phyloP scores from a whole-genome alignment of 1,284 basidiomycete species.

The Cutaneotrichosporon sp. region DNA sequence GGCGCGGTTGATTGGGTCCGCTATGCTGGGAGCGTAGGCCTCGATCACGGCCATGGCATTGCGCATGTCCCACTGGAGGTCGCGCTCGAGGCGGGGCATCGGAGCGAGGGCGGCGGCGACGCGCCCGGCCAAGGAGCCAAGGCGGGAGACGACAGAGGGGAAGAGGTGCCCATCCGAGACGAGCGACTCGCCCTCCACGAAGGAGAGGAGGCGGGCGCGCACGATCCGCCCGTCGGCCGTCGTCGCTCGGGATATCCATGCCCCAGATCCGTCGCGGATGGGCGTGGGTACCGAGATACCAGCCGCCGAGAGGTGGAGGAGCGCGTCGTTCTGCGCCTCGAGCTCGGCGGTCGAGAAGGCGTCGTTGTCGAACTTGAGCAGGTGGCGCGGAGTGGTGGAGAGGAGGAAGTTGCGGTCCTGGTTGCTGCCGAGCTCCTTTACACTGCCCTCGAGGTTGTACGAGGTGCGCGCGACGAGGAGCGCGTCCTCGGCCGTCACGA shows the following conservation, averaged over 20 bases:
- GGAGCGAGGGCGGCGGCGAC: not conserved
- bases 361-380: slow-evolving; percentile 24
- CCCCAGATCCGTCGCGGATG: not conserved
- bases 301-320: not conserved
- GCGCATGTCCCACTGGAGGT: slow-evolving; percentile 24
- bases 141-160: not conserved
- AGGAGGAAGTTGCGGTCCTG: slow-evolving; percentile 21
- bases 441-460: slow-evolving; percentile 7
- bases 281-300: slow-evolving; percentile 12
- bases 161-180: slow-evolving; percentile 15
- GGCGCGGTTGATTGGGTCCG: not conserved
- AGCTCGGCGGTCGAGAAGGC: slow-evolving; percentile 13
- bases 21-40: slow-evolving; percentile 4
- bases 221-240: not conserved
- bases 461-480: not conserved
- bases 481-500: slow-evolving; percentile 6
- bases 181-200: slow-evolving; percentile 16
- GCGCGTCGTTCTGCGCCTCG: slow-evolving; percentile 17
- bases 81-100: slow-evolving; percentile 12
- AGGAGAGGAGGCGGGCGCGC: slow-evolving; percentile 15
- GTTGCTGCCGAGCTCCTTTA: slow-evolving; percentile 20
- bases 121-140: slow-evolving; percentile 13
- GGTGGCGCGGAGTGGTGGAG: slow-evolving; percentile 1
- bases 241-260: not conserved
- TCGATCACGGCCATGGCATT: slow-evolving; percentile 15